phyloP scores from a whole-genome alignment of 2,329 filamentous ascomycete species.

The Phaeosphaeria sp. region DNA sequence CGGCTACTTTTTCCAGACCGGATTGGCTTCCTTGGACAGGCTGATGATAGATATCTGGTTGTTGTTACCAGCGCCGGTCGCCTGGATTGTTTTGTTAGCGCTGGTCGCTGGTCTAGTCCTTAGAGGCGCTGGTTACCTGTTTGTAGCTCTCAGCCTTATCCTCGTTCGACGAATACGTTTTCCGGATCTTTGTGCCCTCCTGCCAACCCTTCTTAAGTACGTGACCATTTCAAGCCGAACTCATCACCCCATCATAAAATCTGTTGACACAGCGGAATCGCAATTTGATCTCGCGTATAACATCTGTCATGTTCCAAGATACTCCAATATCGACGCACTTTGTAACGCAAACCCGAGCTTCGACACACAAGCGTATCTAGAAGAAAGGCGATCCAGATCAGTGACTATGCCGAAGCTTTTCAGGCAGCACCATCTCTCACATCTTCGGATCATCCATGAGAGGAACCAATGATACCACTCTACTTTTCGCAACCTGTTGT shows the following conservation, averaged over 20 bases:
- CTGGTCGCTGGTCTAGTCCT: neutral
- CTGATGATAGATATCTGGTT: neutral
- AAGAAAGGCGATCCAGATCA: neutral
- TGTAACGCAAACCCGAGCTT: neutral
- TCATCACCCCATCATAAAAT: neutral
- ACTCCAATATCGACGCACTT: neutral
- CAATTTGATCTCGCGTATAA: neutral
- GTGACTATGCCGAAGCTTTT: no score
- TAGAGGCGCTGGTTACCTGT: neutral
- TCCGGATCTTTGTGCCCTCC: no score
- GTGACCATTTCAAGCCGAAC: no score
- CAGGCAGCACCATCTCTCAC: no score
- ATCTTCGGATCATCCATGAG: no score
- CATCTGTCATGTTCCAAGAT: neutral
- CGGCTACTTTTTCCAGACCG: neutral
- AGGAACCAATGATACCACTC: no score
- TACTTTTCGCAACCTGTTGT: no score
- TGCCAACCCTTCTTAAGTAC: no score
- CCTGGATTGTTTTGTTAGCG: neutral
- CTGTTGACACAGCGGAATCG: neutral
- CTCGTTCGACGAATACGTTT: neutral
- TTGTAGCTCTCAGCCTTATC: neutral
- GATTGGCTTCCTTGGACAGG: neutral
- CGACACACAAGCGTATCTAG: neutral
- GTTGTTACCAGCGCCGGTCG: neutral